Evolutionary conservation across 768 basidiomycete genomes (phyloP), one percentile per base, ranked within the genome.

Genomic region (Rhodotorula taiwanensis): DNA sequence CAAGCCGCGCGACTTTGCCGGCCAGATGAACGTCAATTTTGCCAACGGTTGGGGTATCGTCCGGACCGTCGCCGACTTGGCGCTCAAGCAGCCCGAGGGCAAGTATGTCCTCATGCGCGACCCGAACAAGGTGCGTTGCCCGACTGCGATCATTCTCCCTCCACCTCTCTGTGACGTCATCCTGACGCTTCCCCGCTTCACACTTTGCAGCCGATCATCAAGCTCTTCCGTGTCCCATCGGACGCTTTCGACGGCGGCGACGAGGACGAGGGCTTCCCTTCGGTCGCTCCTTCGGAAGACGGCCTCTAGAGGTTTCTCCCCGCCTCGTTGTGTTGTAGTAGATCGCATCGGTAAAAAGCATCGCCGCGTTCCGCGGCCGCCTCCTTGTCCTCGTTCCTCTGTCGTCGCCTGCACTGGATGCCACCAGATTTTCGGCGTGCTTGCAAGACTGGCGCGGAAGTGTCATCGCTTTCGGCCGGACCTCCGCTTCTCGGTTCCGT

Each of bases 11-110:
- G 95, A 98, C 67, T 98, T 98, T 72, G 93, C 95, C 14, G 81
- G 80, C 11, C 95, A 98, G 77, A 86, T 98, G 69, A 97, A 97
- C 75, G 86, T 99, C 42, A 94, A 91, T 31, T 78, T 98, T 58
- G 79, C 88, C 39, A 98, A 98, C 74, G 95, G 95, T 16, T 99
- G 95, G 95, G 95, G 95, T 58, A 97, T 99, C 72, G 89, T 98
- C 36, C 82, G 95, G 63, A 94, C 89, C 18, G 86, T 99, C 62
- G 87, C 89, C 33, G 95, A 99, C 73, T 77, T 98, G 64, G 89
- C 88, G 76, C 84, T 95, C 84, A 92, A 93, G 77, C 86, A 92
- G 84, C 89, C 90, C 27, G 94, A 98, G 77, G 95, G 95, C 75
- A 95, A 95, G 76, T 99, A 97, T 74, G 88, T 98, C 20, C 79